Evolutionary conservation across 305 asterid species (phyloP).

Genomic region (Fraxinus dipetala): DNA sequence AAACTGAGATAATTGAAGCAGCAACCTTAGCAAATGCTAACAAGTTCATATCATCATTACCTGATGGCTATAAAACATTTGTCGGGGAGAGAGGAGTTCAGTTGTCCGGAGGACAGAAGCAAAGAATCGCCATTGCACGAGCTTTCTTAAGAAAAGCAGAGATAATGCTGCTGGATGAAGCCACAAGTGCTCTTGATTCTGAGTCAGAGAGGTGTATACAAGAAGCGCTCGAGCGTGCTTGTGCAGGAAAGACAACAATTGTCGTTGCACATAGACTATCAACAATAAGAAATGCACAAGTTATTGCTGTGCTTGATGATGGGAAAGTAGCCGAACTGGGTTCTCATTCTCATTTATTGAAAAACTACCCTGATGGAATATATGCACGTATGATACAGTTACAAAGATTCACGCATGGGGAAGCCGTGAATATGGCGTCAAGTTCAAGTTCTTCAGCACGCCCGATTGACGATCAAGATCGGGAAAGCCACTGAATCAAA

Average conservation of each 20-base stretch:
- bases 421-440: conserved; percentile 46
- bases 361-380: conserved; percentile 70
- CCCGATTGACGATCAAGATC: conserved; percentile 37
- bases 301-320: conserved; percentile 86
- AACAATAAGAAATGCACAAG: conserved; percentile 77
- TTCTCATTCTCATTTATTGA: conserved; percentile 81
- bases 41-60: conserved; percentile 81
- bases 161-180: conserved; percentile 86
- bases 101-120: conserved; percentile 97
- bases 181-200: conserved; percentile 90
- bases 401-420: conserved; percentile 75
- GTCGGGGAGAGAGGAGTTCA: conserved; percentile 88
- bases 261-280: conserved; percentile 90
- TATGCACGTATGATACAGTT: conserved; percentile 89
- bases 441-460: conserved; percentile 41
- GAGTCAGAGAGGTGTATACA: conserved; percentile 90
- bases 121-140: conserved; percentile 90
- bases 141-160: conserved; percentile 87
- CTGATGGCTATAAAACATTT: conserved; percentile 87
- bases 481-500: conserved; percentile 28
- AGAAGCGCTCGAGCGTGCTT: conserved; percentile 80
- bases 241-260: conserved; percentile 77
- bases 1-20: conserved; percentile 84
- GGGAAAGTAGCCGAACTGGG: conserved; percentile 96
- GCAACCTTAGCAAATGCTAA: conserved; percentile 83